Evolutionary conservation across 441 rosid genomes (phyloP).

Genomic region (Gossypium lobatum): DNA sequence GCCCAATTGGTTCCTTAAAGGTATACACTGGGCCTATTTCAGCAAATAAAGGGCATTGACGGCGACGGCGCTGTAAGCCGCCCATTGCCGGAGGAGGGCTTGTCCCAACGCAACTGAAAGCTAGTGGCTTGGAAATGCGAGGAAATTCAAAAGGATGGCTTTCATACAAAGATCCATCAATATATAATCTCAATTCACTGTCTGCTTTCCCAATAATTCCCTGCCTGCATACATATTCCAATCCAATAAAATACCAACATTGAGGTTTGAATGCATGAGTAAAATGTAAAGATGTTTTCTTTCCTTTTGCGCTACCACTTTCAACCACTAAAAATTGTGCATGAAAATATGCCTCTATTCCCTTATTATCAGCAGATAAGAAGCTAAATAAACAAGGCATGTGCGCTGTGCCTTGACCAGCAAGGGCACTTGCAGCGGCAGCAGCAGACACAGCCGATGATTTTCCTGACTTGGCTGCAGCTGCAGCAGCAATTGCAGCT

Average conservation of each 20-base stretch:
- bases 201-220: conserved; percentile 86
- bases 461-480: conserved; percentile 97
- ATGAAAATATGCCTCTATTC: conserved; percentile 96
- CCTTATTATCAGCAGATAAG: conserved; percentile 94
- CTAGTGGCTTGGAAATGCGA: conserved; percentile 87
- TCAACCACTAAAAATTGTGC: conserved; percentile 99
- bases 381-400: conserved; percentile 99
- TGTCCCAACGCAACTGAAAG: conserved; percentile 98
- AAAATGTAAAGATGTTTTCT: conserved; percentile 92
- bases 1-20: conserved; percentile 92
- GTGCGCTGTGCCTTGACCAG: conserved; percentile 97
- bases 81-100: conserved; percentile 98
- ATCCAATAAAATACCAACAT: conserved; percentile 95
- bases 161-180: conserved; percentile 95
- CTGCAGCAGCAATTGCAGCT: conserved; percentile 98
- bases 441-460: conserved; percentile 99
- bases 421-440: conserved; percentile 91
- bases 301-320: conserved; percentile 88
- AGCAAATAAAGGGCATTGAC: conserved; percentile 98
- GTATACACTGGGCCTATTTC: conserved; percentile 98
- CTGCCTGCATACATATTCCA: conserved; percentile 86
- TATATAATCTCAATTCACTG: conserved; percentile 85
- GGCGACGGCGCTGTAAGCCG: conserved; percentile 93
- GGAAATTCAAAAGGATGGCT: conserved; percentile 92
- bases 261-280: conserved; percentile 99